Evolutionary conservation across 2,329 filamentous ascomycete genomes (phyloP), one percentile per base, ranked within the genome.

Genomic region (Fusarium nelsonii): DNA sequence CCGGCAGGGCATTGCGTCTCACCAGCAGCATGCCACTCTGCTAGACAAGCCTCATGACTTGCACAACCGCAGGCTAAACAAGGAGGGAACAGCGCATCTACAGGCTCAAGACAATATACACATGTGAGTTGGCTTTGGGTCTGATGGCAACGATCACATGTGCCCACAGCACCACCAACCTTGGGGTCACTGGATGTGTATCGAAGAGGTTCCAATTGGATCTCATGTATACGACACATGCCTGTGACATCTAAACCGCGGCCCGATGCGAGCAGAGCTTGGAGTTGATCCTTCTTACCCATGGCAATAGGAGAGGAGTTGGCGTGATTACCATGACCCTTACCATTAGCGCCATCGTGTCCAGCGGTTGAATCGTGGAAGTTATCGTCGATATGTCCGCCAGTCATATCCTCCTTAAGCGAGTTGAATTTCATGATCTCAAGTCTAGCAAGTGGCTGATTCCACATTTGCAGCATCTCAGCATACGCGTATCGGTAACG

Each of bases 381-480:
- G 63, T 75, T 79, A 43, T 70, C 73, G 23, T 79, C 77, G 6
- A 65, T 58, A 32, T 75, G 76, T 1, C 75, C 72, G 7, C 41
- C 67, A 23, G 57, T 75, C 71, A 46, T 71, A 48, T 84, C 82
- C 28, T 86, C 85, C 56, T 85, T 85, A 39, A 91, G 79, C 6
- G 87, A 84, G 65, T 91, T 91, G 73, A 91, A 91, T 73, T 92
- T 91, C 78, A 91, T 83, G 30, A 92, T 85, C 74, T 92, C 90
- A 2, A 91, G 83, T 18, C 89, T 83, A 33, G 87, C 84, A 6
- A 91, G 78, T 0, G 88, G 88, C 58, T 89, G 84, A 3, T 84
- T 82, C 90, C 90, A 91, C 78, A 88, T 86, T 68, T 89, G 89
- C 5, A 92, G 82, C 78, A 91, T 84, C 76, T 91, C 88, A n/a